These are phyloP conservation scores for Pilatotrama ljubarskyi DNA, from an alignment of 768 basidiomycete genomes.

Conservation along the genomic window DNA sequence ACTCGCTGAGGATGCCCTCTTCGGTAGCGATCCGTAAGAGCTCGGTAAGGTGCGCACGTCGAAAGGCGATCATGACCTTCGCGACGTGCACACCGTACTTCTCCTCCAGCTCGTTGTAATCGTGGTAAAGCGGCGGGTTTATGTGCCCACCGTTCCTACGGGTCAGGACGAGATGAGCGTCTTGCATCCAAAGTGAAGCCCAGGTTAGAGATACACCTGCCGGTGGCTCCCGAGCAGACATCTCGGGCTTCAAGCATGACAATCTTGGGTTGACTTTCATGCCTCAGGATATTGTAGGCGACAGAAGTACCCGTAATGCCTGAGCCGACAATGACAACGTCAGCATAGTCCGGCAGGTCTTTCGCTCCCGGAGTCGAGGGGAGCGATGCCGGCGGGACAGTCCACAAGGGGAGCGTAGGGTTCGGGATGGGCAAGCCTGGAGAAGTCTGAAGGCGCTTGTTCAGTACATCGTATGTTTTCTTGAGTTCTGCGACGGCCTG, in stretches of 20 bases:
- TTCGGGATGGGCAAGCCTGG: constrained; percentile 59
- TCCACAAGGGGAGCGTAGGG: constrained; percentile 67
- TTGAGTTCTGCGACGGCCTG: constrained; percentile 20
- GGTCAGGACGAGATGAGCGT: not conserved
- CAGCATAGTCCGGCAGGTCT: constrained; percentile 48
- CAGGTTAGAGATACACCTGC: constrained; percentile 43
- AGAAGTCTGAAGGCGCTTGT: constrained; percentile 35
- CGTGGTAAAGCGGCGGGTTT: constrained; percentile 57
- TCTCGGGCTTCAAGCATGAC: constrained; percentile 85
- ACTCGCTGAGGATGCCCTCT: constrained; percentile 50
- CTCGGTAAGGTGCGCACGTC: constrained; percentile 55
- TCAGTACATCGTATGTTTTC: constrained; percentile 30
- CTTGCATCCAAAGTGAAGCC: no score
- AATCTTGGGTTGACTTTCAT: constrained; percentile 40
- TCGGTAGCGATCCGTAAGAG: constrained; percentile 51
- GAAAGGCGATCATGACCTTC: constrained; percentile 57
- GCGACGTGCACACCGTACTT: constrained; percentile 48
- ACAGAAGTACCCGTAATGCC: constrained; percentile 72
- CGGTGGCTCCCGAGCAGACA: constrained; percentile 73
- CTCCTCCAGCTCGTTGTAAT: constrained; percentile 51
- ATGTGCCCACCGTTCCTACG: constrained; percentile 72
- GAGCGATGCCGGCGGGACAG: constrained; percentile 50
- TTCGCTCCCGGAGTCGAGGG: constrained; percentile 30
- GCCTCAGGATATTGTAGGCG: constrained; percentile 52
- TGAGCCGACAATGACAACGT: constrained; percentile 75